A percentile compares a stretch with the other conserved stretches of the same genome.
phyloP scores from a whole-genome alignment of 208 protist species.

The Balamuthia mandrillaris region DNA sequence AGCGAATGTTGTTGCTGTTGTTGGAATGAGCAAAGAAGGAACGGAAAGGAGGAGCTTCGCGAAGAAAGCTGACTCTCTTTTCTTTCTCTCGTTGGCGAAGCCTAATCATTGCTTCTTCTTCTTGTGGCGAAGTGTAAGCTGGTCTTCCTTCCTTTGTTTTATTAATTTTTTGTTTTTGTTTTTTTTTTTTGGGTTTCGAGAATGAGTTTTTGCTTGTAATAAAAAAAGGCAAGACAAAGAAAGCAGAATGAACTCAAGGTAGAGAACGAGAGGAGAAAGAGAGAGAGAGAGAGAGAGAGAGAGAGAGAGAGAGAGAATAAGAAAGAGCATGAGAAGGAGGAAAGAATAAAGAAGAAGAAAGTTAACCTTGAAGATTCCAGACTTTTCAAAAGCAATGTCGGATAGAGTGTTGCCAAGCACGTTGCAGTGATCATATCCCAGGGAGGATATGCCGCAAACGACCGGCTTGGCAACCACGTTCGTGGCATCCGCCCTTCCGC shows the following conservation, averaged over 20 bases:
- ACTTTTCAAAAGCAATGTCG: conserved; percentile 88
- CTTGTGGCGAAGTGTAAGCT: not conserved
- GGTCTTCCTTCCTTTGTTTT: not conserved
- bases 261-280: too few relatives aligned
- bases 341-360: too few relatives aligned
- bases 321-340: too few relatives aligned
- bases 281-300: too few relatives aligned
- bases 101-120: conserved; percentile 24
- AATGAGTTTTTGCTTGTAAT: too few relatives aligned
- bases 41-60: not conserved
- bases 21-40: not conserved
- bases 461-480: conserved; percentile 83
- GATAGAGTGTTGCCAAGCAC: conserved; percentile 88
- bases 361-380: conserved; percentile 86
- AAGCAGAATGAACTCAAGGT: too few relatives aligned
- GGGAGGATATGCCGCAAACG: conserved; percentile 83
- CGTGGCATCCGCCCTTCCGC: conserved; percentile 85
- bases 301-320: too few relatives aligned
- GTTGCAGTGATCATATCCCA: conserved; percentile 88
- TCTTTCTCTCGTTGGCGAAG: not conserved
- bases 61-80: conserved; percentile 5
- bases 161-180: too few relatives aligned
- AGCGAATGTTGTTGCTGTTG: too few relatives aligned
- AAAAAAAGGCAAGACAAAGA: too few relatives aligned
- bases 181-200: too few relatives aligned